Conservation (phyloP, 129 eudicot species). For the Smallanthus sonchifolius region DNA sequence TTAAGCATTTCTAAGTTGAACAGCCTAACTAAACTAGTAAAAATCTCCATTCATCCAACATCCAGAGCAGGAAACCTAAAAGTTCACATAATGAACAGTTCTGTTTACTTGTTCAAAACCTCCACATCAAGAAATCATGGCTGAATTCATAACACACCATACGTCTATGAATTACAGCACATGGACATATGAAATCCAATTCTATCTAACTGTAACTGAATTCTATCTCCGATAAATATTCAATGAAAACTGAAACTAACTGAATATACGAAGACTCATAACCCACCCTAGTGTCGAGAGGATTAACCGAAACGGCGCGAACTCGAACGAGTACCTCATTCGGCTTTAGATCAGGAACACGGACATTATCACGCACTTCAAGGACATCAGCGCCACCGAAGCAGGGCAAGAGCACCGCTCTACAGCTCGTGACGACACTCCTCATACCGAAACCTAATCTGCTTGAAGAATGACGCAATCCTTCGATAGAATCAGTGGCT, state of each 20-base stretch:
- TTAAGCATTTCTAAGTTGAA: background rate
- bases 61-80: slow-evolving; percentile 16
- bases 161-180: background rate
- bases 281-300: slow-evolving; percentile 81
- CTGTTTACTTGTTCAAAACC: no score
- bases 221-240: background rate
- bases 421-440: slow-evolving; percentile 56
- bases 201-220: background rate
- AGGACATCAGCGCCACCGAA: slow-evolving; percentile 88
- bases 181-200: background rate
- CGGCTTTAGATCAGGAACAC: slow-evolving; percentile 74
- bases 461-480: slow-evolving; percentile 3
- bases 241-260: background rate
- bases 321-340: slow-evolving; percentile 86
- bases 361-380: slow-evolving; percentile 63
- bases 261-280: background rate
- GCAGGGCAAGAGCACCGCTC: slow-evolving; percentile 83
- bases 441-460: slow-evolving; percentile 34
- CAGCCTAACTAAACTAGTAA: background rate
- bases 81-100: background rate
- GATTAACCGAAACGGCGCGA: slow-evolving; percentile 96
- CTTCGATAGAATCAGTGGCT: background rate
- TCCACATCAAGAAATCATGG: background rate
- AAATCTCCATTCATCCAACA: background rate
- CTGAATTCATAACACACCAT: no score